Percentiles rank a stretch among this genome's conserved stretches.
phyloP scores from a whole-genome alignment of 257 asterid species.

The Rhazya stricta region DNA sequence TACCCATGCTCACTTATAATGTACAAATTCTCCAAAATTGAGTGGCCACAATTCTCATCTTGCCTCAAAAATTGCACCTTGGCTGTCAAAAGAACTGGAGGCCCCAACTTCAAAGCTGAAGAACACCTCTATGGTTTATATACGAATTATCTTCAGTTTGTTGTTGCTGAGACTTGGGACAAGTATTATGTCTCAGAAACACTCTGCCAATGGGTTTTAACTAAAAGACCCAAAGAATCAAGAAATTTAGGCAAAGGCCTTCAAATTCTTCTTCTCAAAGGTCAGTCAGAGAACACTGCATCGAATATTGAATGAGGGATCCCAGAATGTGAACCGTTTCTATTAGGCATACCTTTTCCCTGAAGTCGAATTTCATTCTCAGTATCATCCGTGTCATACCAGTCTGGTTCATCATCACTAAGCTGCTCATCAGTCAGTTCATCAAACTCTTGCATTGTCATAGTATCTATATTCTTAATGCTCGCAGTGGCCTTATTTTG shows the following conservation, averaged over 20 bases:
- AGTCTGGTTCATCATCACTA: conserved; percentile 43
- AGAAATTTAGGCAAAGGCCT: neutral
- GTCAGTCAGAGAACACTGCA: conserved; percentile 30
- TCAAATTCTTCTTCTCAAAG: neutral
- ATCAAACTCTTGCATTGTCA: conserved; percentile 11
- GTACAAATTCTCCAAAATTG: conserved; percentile 1
- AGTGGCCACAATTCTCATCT: neutral
- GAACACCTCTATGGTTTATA: neutral
- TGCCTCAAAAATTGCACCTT: conserved; percentile 6
- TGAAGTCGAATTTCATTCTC: conserved; percentile 26
- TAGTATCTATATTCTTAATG: neutral
- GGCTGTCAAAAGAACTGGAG: neutral
- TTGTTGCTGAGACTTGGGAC: neutral
- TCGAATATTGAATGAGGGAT: conserved; percentile 24
- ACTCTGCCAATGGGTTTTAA: neutral
- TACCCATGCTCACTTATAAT: neutral
- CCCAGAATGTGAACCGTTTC: conserved; percentile 20
- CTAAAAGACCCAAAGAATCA: neutral
- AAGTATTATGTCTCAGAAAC: neutral
- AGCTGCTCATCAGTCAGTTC: conserved; percentile 35
- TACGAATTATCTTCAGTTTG: conserved; percentile 14
- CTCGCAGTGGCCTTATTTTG: conserved; percentile 8
- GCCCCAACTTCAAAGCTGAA: conserved; percentile 7
- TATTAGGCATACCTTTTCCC: conserved; percentile 14
- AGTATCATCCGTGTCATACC: conserved; percentile 39